Base-by-base conservation (phyloP, 2,329 filamentous ascomycete genomes). In the Dothidotthia symphoricarpi region DNA sequence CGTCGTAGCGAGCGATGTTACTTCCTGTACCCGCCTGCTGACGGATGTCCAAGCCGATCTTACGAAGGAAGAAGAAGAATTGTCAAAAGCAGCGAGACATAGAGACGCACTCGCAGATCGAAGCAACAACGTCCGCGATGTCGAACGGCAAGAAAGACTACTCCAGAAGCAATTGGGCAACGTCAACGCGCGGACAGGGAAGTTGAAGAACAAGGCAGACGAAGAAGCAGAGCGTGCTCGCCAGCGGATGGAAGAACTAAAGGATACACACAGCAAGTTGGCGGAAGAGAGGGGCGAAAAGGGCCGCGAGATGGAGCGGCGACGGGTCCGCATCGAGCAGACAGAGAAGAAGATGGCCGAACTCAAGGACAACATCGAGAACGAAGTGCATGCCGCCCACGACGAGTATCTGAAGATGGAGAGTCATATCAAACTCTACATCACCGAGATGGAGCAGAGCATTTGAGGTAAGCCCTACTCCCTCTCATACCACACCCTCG, bases 281-380 rank as follows among this genome's bases (percentile, higher is more conserved):
- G 86, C 85, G 1, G 86, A 91, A 60, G 91, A 98, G 74, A 78
- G 90, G 47, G 80, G 79, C 1, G 88, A 93, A 37, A 94, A 95
- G 70, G 84, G 85, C 24, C 84, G 88, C 41, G 91, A 97, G 61
- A 94, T 97, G 72, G 93, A 98, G 73, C 82, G 86, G 61, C 77
- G 90, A 56, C 81, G 87, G 53, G 88, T 96, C n/a, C 77, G 90
- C 44, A 97, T 98, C 49, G 93, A 98, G 70, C 89, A 96, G 73
- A 95, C 88, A 7, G 91, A 97, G 77, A 97, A 97, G 74, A 97
- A 97, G 90, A 98, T 97, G 91, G 82, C 86, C 31, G 93, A 98
- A 68, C 77, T 98, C 53, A 97, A 96, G 64, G 93, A 97, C 66
- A 94, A 93, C 57, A 95, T 98, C 47, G 91, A 97, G 63, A 90